Conservation (phyloP, 1,139 yeast species). For the Pneumocystis canis region DNA sequence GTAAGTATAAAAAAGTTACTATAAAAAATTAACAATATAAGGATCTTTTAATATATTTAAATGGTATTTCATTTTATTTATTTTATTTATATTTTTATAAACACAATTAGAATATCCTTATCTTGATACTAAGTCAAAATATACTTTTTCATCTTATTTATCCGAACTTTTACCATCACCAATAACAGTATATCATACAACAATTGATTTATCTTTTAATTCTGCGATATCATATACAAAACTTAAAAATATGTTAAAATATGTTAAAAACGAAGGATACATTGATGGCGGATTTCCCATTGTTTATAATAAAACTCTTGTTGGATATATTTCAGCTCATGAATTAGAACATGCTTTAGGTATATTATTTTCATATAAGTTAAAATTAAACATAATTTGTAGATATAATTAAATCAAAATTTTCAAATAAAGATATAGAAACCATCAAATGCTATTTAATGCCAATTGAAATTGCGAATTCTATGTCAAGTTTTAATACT, state of each 20-base stretch:
- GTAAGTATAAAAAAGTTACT: neutral
- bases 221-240: neutral
- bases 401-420: neutral
- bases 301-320: slow-evolving; percentile 6
- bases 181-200: neutral
- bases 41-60: neutral
- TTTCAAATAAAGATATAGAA: neutral
- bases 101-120: slow-evolving; percentile 1
- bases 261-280: neutral
- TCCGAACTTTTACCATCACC: neutral
- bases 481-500: neutral
- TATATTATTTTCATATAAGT: neutral
- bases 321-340: slow-evolving; percentile 9
- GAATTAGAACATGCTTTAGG: slow-evolving; percentile 8
- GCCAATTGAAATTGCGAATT: slow-evolving; percentile 1
- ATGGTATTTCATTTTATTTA: neutral
- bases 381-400: neutral
- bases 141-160: neutral
- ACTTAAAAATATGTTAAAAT: neutral
- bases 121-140: neutral
- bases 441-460: neutral
- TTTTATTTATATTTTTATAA: neutral
- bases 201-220: neutral
- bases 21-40: neutral
- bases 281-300: slow-evolving; percentile 10